Evolutionary conservation across 352 stramenopile genomes (phyloP), one percentile per base, ranked within the genome.

Genomic region (Elongisporangium prolatum): DNA sequence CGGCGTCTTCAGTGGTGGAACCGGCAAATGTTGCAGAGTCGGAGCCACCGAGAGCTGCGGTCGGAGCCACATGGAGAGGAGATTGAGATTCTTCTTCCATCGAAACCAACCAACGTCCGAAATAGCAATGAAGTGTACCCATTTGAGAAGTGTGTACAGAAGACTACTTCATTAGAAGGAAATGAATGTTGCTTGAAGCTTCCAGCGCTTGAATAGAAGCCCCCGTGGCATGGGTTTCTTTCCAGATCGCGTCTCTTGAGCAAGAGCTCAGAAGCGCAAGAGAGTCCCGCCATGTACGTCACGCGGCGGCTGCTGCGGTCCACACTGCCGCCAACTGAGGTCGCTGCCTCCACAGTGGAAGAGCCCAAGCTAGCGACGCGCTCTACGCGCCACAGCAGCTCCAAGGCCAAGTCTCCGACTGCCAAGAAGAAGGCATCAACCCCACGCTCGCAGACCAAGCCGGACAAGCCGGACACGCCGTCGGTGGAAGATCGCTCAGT

Each of bases 291-390:
- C 0, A 89, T 89, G 80, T 88, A 90, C 53, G 75, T 88, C 59
- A 87, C 80, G 52, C 65, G 78, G 24, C 69, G 74, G 16, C 64
- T 90, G 44, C 54, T 88, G 58, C 77, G 80, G 52, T 83, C 80
- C 53, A 88, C 80, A 54, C 65, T 88, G 24, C 59, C 63, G 6
- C 21, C 55, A 16, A 5, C 24, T 8, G 28, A 40, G 28, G 1
- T 9, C 8, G 28, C 8, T 9, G 28, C 28, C 9, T 8, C 28
- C 28, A 21, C 57, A 17, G 50, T 60, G 14, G 55, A 70, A 21
- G 55, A 24, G 16, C 24, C 38, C 52, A 62, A 52, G 51, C 28
- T 9, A 65, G 51, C 21, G 18, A 18, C 13, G 25, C 21, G 22
- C 14, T 22, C 18, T 53, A 20, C 53, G 48, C 56, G 69, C 50